phyloP scores from a whole-genome alignment of 2,329 filamentous ascomycete species.

The Alternaria novae-zelandiae region DNA sequence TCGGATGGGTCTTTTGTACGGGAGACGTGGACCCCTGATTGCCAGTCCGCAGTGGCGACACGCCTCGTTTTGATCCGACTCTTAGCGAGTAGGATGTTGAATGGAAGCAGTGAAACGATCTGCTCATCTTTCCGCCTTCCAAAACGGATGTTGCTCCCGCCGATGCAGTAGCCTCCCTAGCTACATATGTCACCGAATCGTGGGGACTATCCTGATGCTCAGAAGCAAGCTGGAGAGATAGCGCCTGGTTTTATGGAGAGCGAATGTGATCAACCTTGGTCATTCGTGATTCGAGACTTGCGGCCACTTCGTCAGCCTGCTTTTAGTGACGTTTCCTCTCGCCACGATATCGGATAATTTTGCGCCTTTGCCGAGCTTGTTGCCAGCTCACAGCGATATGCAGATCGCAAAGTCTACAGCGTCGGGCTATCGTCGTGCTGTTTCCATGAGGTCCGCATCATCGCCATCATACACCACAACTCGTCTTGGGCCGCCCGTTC shows the following conservation, averaged over 20 bases:
- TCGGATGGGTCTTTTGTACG: background rate
- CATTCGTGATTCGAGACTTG: background rate
- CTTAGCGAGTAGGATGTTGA: background rate
- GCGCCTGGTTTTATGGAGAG: background rate
- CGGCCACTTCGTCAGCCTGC: conserved; percentile 12
- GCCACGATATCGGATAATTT: conserved; percentile 22
- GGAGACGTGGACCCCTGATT: background rate
- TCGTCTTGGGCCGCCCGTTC: background rate
- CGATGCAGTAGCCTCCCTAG: background rate
- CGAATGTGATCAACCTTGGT: background rate
- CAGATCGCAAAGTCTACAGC: conserved; percentile 5
- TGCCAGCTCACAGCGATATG: conserved; percentile 14
- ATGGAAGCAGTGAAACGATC: background rate
- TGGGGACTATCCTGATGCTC: background rate
- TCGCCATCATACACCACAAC: background rate
- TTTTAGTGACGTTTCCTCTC: conserved; percentile 19
- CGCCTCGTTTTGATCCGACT: background rate
- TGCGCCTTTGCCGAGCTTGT: conserved; percentile 15
- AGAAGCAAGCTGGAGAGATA: conserved; percentile 1
- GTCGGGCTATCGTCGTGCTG: background rate
- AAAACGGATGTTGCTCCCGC: background rate
- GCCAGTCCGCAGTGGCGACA: background rate
- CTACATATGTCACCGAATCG: background rate
- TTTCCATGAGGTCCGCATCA: background rate
- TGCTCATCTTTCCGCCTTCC: background rate